Evolutionary conservation across 176 grass and related monocot genomes (phyloP), one percentile per base, ranked within the genome.

Genomic region (Carex kokanica): DNA sequence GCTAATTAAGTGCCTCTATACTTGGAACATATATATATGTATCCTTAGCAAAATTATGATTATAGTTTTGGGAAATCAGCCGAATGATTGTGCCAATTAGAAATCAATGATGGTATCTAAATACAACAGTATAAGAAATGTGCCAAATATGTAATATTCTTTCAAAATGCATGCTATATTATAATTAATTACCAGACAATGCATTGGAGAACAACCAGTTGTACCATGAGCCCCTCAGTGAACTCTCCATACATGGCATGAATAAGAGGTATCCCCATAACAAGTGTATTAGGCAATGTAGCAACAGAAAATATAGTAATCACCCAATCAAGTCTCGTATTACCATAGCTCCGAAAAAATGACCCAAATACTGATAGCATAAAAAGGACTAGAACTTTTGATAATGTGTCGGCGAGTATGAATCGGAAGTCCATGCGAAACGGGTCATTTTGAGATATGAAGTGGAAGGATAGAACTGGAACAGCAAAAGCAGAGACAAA

Each of bases 401-500:
- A 91, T 43, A 91, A 41, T 18, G 93, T 95, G 86, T 95, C 93
- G 27, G 90, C 90, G 67, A 85, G 86, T 68, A 92, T 25, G 86
- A 95, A 92, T 55, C 86, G 93, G 74, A 88, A 70, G 82, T 95
- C 87, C 90, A 95, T 95, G 55, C 27, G 83, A 64, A 90, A 95
- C 24, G 58, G 88, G 73, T 95, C 6, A 74, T 89, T 92, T 86
- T 4, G 74, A 77, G 93, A 90, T 80, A 95, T 95, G 84, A 88
- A 75, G 79, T 87, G 85, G 88, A 95, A 91, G 66, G 93, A 95
- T 45, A 95, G 93, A 11, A 95, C 90, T 23, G 90, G 93, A 4
- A 95, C 93, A 15, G 93, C 93, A 47, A 95, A 92, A 45, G 88
- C 85, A 57, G 93, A 88, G 17, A 95, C 93, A 53, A 92, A 95